Evolutionary conservation across 345 rosid species (phyloP), one percentile per base, ranked within the genome.

Genomic region (Eucalyptus erythrocorys): DNA sequence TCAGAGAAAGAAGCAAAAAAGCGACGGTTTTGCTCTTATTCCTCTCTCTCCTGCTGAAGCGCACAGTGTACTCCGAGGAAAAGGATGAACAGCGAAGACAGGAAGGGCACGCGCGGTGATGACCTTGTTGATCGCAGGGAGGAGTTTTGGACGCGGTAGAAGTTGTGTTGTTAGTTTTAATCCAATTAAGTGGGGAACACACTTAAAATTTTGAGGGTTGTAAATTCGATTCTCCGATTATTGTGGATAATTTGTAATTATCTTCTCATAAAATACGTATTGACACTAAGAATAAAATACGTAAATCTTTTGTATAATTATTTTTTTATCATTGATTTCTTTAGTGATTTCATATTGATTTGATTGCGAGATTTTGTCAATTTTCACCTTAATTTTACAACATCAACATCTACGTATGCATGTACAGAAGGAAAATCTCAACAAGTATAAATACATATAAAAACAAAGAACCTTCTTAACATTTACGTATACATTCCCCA

Each of bases 261-360:
- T 0, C 0, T 53, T 1, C 0, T 21, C 2, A 19, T 53, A 0
- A 0, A 7, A 53, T 53, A 53, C 1, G 2, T 53, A 21, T 19
- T 8, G 0, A 21, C 11, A 53, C 0, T 8, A 0, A 7, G 4
- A 53, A 19, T 7, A 1, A 53, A 8, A 19, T 22, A 21, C 0
- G 4, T 8, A 21, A 8, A 53, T 21, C 10, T 53, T 0, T 53
- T 53, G 11, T 53, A 21, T 53, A 2, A 7, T 53, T 53, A 19
- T 19, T 53, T 22, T 6, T 21, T 21, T 53, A 7, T 21, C 2
- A 53, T 0, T 53, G 4, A 53, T 22, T 53, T 53, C 57, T 53
- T 22, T 21, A 22, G 2, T 21, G 10, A 53, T 53, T 53, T 53
- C 1, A 0, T 22, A 53, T 53, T 53, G 2, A 53, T 21, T 53